Evolutionary conservation across 768 basidiomycete genomes (phyloP).

Genomic region (Solioccasus polychromus): DNA sequence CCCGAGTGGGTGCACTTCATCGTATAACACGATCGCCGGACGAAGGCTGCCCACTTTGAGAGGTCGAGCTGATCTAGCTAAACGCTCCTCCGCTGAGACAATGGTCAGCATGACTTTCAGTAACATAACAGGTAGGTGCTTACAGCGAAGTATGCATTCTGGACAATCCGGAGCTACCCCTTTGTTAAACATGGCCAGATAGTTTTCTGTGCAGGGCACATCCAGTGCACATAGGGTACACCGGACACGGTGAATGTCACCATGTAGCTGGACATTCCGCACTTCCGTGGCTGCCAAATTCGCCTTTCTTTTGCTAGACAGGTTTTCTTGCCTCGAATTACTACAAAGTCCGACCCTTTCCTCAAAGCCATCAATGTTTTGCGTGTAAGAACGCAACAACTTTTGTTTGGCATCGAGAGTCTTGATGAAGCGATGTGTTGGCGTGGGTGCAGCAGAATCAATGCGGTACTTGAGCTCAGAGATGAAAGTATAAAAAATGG

Average conservation of each 20-base stretch:
- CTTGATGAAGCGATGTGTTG: conserved; percentile 87
- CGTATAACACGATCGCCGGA: conserved; percentile 92
- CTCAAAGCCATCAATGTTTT: conserved; percentile 97
- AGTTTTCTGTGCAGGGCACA: conserved; percentile 62
- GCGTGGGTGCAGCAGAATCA: conserved; percentile 74
- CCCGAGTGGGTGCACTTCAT: conserved; percentile 88
- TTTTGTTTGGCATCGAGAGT: conserved; percentile 80
- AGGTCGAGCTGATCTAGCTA: conserved; percentile 79
- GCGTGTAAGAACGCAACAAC: conserved; percentile 88
- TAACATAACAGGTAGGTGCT: conserved; percentile 30
- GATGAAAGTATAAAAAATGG: conserved; percentile 94
- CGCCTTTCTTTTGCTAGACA: conserved; percentile 61
- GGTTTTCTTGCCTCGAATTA: conserved; percentile 52
- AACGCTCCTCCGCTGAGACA: conserved; percentile 64
- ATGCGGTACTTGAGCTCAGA: conserved; percentile 84
- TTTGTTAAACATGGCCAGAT: conserved; percentile 59
- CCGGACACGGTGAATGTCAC: conserved; percentile 88
- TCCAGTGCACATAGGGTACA: conserved; percentile 84
- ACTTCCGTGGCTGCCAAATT: conserved; percentile 70
- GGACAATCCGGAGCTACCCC: conserved; percentile 84
- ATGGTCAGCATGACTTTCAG: neutral
- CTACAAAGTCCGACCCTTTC: conserved; percentile 72
- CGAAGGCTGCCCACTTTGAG: conserved; percentile 82
- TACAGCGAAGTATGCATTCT: conserved; percentile 79
- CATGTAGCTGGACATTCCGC: conserved; percentile 90